phyloP scores from a whole-genome alignment of 805 yeast genomes.

The Isabelozyma pseudorhagii region DNA sequence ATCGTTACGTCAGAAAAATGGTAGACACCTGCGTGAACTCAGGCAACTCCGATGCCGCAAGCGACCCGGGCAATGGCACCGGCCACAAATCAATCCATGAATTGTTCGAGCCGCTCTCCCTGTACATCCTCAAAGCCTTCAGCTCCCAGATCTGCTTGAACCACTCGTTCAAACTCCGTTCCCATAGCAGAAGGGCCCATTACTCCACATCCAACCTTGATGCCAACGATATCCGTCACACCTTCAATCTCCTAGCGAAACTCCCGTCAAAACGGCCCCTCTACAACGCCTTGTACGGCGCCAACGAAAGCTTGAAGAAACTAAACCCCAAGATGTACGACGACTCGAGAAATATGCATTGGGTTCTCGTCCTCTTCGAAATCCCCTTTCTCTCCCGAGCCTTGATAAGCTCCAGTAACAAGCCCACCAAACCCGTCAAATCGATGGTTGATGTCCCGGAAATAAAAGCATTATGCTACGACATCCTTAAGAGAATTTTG shows the following conservation, averaged over 20 bases:
- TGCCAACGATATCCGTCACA: slow-evolving; percentile 41
- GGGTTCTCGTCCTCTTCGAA: slow-evolving; percentile 66
- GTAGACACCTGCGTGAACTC: slow-evolving; percentile 29
- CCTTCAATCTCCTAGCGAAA: slow-evolving; percentile 43
- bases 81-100: slow-evolving; percentile 24
- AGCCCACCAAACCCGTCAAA: slow-evolving; percentile 3
- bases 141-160: slow-evolving; percentile 47
- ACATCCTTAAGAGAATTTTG: slow-evolving; percentile 62
- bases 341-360: slow-evolving; percentile 45
- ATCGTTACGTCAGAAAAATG: slow-evolving; percentile 25
- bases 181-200: slow-evolving; percentile 24
- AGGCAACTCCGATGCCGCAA: slow-evolving; percentile 6
- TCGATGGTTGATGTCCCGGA: slow-evolving; percentile 45
- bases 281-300: slow-evolving; percentile 50
- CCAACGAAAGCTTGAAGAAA: slow-evolving; percentile 50
- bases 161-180: slow-evolving; percentile 47
- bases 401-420: slow-evolving; percentile 28
- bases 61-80: slow-evolving; percentile 12
- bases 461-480: slow-evolving; percentile 58
- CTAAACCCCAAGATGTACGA: slow-evolving; percentile 16
- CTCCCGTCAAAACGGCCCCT: slow-evolving; percentile 64
- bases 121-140: slow-evolving; percentile 45
- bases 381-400: slow-evolving; percentile 60
- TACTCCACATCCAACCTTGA: slow-evolving; percentile 50
- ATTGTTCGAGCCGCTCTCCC: slow-evolving; percentile 49